phyloP scores from a whole-genome alignment of 768 basidiomycete species.

The Cystobasidium ongulense region DNA sequence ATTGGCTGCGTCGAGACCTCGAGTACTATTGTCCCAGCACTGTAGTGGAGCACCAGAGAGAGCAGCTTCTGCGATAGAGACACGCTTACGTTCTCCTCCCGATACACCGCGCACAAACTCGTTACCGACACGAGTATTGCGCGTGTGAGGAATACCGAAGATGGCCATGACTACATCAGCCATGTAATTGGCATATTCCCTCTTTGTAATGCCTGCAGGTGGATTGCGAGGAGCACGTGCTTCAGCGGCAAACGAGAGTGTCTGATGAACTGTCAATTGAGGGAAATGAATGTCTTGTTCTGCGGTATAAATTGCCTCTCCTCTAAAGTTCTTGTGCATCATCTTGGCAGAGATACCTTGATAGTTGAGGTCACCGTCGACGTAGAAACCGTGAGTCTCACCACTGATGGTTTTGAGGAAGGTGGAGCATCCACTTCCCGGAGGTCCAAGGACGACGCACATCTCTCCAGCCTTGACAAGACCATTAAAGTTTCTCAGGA shows the following conservation, averaged over 20 bases:
- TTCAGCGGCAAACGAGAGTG: constrained; percentile 54
- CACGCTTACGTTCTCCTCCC: constrained; percentile 50
- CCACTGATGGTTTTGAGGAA: constrained; percentile 73
- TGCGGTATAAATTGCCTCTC: constrained; percentile 47
- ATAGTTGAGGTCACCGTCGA: constrained; percentile 65
- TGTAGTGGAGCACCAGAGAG: constrained; percentile 44
- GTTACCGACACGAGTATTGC: constrained; percentile 48
- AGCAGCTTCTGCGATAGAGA: constrained; percentile 49
- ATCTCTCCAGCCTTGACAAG: constrained; percentile 64
- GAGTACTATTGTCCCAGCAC: constrained; percentile 58
- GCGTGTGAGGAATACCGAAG: constrained; percentile 53
- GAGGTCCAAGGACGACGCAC: constrained; percentile 69
- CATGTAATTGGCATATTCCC: constrained; percentile 48
- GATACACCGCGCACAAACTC: constrained; percentile 49
- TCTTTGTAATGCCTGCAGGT: constrained; percentile 38
- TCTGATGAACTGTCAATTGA: constrained; percentile 62
- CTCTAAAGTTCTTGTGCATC: constrained; percentile 45
- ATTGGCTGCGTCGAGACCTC: constrained; percentile 56
- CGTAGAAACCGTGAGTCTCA: constrained; percentile 60
- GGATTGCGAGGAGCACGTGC: constrained; percentile 48
- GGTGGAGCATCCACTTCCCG: constrained; percentile 74
- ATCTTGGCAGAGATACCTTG: constrained; percentile 62
- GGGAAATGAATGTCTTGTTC: constrained; percentile 81
- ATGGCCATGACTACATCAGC: constrained; percentile 49
- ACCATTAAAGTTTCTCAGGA: constrained; percentile 51